A percentile compares a stretch with the other conserved stretches of the same genome.
phyloP scores from a whole-genome alignment of 2,329 filamentous ascomycete species.

The Apiospora malaysiana region DNA sequence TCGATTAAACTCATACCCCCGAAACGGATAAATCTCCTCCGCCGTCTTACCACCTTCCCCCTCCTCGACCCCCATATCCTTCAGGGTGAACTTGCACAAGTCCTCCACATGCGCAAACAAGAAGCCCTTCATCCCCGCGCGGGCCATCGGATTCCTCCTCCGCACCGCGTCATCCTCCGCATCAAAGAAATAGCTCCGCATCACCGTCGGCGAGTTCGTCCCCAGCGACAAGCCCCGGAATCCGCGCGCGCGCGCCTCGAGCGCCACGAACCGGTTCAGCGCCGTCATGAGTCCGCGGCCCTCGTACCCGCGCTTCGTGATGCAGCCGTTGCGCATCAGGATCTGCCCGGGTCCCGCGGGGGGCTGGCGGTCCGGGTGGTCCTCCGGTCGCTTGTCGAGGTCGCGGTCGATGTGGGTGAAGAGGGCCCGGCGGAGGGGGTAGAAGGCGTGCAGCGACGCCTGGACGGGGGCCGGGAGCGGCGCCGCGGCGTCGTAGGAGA shows the following conservation, averaged over 20 bases:
- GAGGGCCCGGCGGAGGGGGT: not conserved
- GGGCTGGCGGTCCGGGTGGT: not conserved
- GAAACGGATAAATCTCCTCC: not conserved
- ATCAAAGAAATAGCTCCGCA: not conserved
- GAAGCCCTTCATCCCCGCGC: not conserved
- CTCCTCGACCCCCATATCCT: not conserved
- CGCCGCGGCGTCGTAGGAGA: not conserved
- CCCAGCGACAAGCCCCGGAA: conserved; percentile 24
- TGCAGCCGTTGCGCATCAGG: conserved; percentile 24
- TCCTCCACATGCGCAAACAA: not conserved
- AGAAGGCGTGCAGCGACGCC: not conserved
- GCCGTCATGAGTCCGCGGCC: conserved; percentile 25
- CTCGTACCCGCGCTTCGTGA: conserved; percentile 25
- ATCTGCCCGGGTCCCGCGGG: not conserved
- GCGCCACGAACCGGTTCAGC: conserved; percentile 28
- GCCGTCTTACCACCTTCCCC: not conserved
- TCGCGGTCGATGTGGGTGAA: not conserved
- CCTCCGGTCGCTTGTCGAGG: not conserved
- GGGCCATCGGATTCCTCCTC: not conserved
- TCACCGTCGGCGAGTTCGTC: not conserved
- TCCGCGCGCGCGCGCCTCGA: conserved; percentile 26
- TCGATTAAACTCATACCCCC: not conserved
- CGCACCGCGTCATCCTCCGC: not conserved
- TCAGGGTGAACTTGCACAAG: not conserved
- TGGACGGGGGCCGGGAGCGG: not conserved